These are phyloP conservation scores for Teratosphaeria destructans DNA, from an alignment of 2,329 filamentous ascomycete species.

Conservation along the genomic window DNA sequence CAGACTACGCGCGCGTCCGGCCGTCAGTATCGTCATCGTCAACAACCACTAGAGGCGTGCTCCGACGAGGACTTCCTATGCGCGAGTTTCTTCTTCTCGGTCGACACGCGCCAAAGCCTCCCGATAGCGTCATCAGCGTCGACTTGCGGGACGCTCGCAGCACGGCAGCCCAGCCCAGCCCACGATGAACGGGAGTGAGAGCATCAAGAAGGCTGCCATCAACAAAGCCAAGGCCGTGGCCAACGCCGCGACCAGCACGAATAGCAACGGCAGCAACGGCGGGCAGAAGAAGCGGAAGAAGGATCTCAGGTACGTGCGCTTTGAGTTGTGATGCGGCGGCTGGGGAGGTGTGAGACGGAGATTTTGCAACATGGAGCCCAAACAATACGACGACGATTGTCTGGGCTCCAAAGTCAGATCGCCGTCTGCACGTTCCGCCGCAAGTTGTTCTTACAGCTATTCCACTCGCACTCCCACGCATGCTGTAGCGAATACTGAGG, in stretches of 20 bases:
- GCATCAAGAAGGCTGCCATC: conserved; percentile 52
- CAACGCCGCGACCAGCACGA: conserved; percentile 37
- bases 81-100: background rate
- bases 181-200: conserved; percentile 53
- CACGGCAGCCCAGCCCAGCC: background rate
- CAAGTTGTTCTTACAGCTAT: background rate
- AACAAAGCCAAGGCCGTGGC: conserved; percentile 57
- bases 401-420: background rate
- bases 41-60: background rate
- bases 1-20: background rate
- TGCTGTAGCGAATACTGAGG: background rate
- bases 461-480: background rate
- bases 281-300: conserved; percentile 67
- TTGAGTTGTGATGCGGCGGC: background rate
- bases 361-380: background rate
- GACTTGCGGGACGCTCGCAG: background rate
- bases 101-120: background rate
- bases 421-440: background rate
- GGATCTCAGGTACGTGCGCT: conserved; percentile 18
- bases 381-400: background rate
- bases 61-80: background rate
- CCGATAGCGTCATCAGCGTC: background rate
- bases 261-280: conserved; percentile 29
- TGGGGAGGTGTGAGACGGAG: background rate
- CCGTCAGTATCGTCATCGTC: background rate